Evolutionary conservation across 371 early-diverging fungal genomes (phyloP).

Genomic region (Rhizopus microsporus): DNA sequence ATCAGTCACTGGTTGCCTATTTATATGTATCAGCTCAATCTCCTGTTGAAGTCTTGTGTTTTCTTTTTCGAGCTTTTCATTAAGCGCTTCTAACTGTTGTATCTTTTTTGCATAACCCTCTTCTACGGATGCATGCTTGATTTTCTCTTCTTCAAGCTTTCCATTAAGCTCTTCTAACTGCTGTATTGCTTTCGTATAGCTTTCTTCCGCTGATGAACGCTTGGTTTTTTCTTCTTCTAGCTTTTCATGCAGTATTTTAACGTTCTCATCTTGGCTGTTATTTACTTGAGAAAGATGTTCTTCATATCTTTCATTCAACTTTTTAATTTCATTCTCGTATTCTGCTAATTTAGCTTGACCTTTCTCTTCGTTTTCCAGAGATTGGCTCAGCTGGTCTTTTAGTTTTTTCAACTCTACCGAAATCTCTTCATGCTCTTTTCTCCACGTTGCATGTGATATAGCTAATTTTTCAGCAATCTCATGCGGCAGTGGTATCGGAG

Average conservation of each 20-base stretch:
- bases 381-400: constrained; percentile 17
- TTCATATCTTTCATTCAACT: constrained; percentile 7
- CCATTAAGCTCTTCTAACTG: constrained; percentile 12
- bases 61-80: constrained; percentile 15
- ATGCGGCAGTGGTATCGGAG: constrained; percentile 29
- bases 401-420: constrained; percentile 29
- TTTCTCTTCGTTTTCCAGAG: constrained; percentile 8
- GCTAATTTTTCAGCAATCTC: constrained; percentile 44
- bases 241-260: neutral
- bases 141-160: constrained; percentile 16
- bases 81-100: constrained; percentile 8
- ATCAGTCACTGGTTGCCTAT: constrained; percentile 1
- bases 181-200: neutral
- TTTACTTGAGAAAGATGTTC: constrained; percentile 3
- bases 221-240: constrained; percentile 8
- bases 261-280: neutral
- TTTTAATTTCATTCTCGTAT: constrained; percentile 9
- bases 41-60: constrained; percentile 16
- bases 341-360: neutral
- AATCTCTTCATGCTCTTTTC: constrained; percentile 30
- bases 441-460: constrained; percentile 36
- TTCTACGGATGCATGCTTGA: constrained; percentile 6
- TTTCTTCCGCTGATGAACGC: constrained; percentile 4
- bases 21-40: constrained; percentile 12
- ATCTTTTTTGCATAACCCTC: neutral